These are phyloP conservation scores for Irpex sp. DNA, from an alignment of 1,284 basidiomycete genomes.

Conservation along the genomic window DNA sequence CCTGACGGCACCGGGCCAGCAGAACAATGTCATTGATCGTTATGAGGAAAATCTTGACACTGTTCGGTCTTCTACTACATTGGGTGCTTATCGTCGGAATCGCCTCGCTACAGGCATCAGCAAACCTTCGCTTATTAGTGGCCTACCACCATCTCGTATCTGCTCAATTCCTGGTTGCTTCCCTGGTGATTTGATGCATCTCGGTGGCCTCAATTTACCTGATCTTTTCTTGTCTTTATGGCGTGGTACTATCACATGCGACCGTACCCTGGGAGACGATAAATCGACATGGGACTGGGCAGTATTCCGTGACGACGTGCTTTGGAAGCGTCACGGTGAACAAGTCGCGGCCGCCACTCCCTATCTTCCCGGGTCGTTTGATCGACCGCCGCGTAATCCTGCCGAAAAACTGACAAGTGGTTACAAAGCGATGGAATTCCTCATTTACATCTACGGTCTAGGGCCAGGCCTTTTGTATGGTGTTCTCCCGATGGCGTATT, in stretches of 20 bases:
- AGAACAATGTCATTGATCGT: background rate
- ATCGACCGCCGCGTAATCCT: conserved; percentile 21
- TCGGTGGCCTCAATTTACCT: conserved; percentile 18
- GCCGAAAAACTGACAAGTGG: conserved; percentile 22
- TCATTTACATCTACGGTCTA: conserved; percentile 33
- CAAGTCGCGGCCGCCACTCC: conserved; percentile 8
- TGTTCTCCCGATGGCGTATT: conserved; percentile 29
- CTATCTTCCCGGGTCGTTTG: conserved; percentile 22
- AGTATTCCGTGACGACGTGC: conserved; percentile 3
- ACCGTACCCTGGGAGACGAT: conserved; percentile 6
- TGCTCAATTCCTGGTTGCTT: conserved; percentile 16
- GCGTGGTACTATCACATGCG: conserved; percentile 17
- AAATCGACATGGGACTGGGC: conserved; percentile 18
- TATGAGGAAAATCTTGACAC: conserved; percentile 4
- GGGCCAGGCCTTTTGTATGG: conserved; percentile 31
- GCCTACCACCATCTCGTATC: conserved; percentile 11
- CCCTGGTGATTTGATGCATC: conserved; percentile 23
- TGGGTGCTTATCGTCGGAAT: conserved; percentile 6
- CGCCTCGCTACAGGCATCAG: conserved; percentile 20
- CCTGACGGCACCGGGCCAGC: background rate
- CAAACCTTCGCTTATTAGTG: conserved; percentile 20
- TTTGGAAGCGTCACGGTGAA: conserved; percentile 15
- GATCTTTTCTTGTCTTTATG: conserved; percentile 19
- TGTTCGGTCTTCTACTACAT: conserved; percentile 5
- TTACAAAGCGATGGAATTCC: conserved; percentile 32